Percentiles rank a stretch among this genome's conserved stretches.
Evolutionary conservation across 2,329 filamentous ascomycete genomes (phyloP).

Genomic region (Aureobasidium sp.): DNA sequence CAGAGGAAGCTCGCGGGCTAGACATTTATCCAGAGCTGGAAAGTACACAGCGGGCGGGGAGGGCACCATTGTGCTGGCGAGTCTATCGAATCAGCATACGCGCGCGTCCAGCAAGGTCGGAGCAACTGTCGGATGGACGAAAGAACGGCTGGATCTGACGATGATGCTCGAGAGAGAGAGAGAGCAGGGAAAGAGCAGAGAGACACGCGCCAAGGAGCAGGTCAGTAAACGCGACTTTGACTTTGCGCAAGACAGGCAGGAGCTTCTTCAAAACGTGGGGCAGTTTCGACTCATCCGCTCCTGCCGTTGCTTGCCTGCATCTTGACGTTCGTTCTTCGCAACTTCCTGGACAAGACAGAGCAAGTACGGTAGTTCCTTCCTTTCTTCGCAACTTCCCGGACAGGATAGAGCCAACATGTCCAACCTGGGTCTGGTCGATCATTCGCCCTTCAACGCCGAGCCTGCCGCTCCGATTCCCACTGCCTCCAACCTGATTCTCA

Average conservation of each 20-base stretch:
- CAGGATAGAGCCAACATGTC: constrained; percentile 4
- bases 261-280: no score
- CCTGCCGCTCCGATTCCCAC: constrained; percentile 65
- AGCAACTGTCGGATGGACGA: constrained; percentile 1
- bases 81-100: constrained; percentile 12
- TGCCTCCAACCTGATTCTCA: constrained; percentile 85
- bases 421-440: constrained; percentile 55
- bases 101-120: neutral
- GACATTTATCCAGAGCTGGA: constrained; percentile 75
- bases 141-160: neutral
- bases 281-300: no score
- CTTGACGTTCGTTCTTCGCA: neutral
- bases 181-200: neutral
- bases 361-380: no score
- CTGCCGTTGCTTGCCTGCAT: neutral
- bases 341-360: neutral
- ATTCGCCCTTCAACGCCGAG: constrained; percentile 79
- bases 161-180: neutral
- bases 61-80: constrained; percentile 14
- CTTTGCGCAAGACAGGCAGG: no score
- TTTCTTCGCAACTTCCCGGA: neutral
- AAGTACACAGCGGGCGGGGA: constrained; percentile 50
- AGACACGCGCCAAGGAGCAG: constrained; percentile 3
- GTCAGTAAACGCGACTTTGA: constrained; percentile 14
- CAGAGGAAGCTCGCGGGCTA: constrained; percentile 71